Evolutionary conservation across 2,329 filamentous ascomycete species (phyloP).

Genomic region (Microdochium nivale): DNA sequence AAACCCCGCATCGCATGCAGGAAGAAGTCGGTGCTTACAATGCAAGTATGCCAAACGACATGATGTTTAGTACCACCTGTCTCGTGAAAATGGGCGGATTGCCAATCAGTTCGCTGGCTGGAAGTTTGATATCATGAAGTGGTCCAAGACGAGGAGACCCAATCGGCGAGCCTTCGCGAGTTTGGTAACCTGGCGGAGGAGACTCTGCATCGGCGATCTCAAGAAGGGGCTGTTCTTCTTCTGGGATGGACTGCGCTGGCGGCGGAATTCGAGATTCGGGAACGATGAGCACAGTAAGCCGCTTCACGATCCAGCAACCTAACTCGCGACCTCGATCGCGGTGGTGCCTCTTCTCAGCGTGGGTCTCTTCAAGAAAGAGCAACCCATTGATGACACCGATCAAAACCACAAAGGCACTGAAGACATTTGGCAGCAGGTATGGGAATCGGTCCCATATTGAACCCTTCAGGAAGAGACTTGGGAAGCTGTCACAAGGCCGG

Average conservation of each 20-base stretch:
- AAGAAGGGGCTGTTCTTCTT: conserved; percentile 49
- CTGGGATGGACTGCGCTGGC: conserved; percentile 51
- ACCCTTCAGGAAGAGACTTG: conserved; percentile 59
- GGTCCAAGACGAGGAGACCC: conserved; percentile 29
- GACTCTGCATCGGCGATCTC: neutral
- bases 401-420: conserved; percentile 56
- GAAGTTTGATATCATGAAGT: conserved; percentile 12
- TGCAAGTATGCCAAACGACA: conserved; percentile 85
- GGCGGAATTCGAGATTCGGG: conserved; percentile 11
- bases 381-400: conserved; percentile 57
- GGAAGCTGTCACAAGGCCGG: conserved; percentile 76
- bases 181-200: conserved; percentile 50
- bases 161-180: conserved; percentile 44
- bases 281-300: neutral
- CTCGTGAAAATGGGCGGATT: conserved; percentile 59
- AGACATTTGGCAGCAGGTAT: conserved; percentile 54
- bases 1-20: neutral
- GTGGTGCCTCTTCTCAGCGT: conserved; percentile 68
- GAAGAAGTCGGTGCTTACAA: conserved; percentile 58
- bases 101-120: conserved; percentile 25
- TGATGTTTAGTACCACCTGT: conserved; percentile 78
- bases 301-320: conserved; percentile 57
- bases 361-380: conserved; percentile 82
- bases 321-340: conserved; percentile 69
- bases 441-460: conserved; percentile 81